Base-by-base conservation (phyloP, 192 early-diverging fungal genomes). In the Dissophora globulifera region DNA sequence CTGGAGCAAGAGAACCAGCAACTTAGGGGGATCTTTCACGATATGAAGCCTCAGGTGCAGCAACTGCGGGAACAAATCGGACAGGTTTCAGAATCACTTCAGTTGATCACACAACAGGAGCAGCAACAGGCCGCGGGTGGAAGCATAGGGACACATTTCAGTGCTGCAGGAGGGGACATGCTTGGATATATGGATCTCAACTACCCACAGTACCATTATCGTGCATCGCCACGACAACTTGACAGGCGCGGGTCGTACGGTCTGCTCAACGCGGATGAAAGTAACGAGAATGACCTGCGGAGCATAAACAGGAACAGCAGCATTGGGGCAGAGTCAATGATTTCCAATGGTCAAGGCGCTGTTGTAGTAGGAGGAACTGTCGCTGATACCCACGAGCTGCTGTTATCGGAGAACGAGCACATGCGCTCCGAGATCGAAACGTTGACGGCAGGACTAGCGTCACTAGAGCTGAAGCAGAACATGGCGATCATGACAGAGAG, bases 401-500 rank as follows among this genome's bases (percentile, higher is more conserved):
- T 89, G 17, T 62, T 86, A 15, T 72, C 84, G 2, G 88, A 85
- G 2, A 85, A 83, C 32, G 82, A 86, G 35, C 80, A 76, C 13
- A 48, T 89, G 25, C 67, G 83, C 17, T 82, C 72, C 17, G 87
- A 91, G 12, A 31, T 92, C n/a, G 83, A 84, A 50, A 81, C 83
- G 10, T 50, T 92, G 46, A 85, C 64, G 17, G 84, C 84, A 19
- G 82, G 75, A 27, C 47, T 92, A 20, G 76, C 78, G 0, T 85
- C 87, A 17, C 52, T 91, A 22, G 91, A 91, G 50, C 53, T 89
- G n/a, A 82, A 86, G 50, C 89, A 92, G 40, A 89, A 90, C 40
- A 82, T 91, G 71, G 88, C 89, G 7, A 63, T 92, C 30, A 86
- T 91, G 84, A 83, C 83, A 13, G 89, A 91, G 54, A 89, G 82